Evolutionary conservation across 495 filamentous ascomycete species (phyloP).

Genomic region (Podospora bellae-mahoneyi): DNA sequence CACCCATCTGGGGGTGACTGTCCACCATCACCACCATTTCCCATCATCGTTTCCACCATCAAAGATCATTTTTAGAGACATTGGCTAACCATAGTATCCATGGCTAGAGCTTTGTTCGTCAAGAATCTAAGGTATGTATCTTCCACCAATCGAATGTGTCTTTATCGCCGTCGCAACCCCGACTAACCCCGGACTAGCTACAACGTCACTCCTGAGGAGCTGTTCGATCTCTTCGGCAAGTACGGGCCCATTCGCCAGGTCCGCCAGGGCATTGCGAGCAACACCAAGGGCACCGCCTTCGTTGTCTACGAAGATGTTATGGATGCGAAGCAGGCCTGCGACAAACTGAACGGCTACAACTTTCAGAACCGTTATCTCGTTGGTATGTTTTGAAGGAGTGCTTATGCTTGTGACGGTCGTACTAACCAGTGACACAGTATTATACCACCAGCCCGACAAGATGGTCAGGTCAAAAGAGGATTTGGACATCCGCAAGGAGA

Average conservation of each 20-base stretch:
- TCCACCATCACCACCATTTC: not conserved
- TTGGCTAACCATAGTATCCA: constrained; percentile 35
- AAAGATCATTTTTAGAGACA: constrained; percentile 1
- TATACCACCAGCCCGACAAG: constrained; percentile 99
- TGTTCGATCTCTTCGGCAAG: constrained; percentile 93
- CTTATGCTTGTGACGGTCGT: not conserved
- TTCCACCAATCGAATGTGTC: constrained; percentile 5
- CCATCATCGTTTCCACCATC: constrained; percentile 14
- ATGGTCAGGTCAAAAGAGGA: constrained; percentile 91
- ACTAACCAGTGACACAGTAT: constrained; percentile 52
- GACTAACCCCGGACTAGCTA: constrained; percentile 57
- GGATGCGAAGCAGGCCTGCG: constrained; percentile 97
- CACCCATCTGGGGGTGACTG: constrained; percentile 3
- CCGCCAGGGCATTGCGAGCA: constrained; percentile 93
- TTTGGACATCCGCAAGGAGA: constrained; percentile 88
- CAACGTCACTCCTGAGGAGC: constrained; percentile 89
- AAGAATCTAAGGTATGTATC: constrained; percentile 87
- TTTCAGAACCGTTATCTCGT: constrained; percentile 99
- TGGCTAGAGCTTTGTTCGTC: constrained; percentile 84
- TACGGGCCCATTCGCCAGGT: constrained; percentile 96
- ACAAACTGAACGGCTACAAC: constrained; percentile 99
- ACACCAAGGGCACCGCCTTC: constrained; percentile 97
- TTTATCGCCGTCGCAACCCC: constrained; percentile 7
- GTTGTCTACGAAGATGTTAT: constrained; percentile 99
- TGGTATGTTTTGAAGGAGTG: constrained; percentile 62